Base-by-base conservation (phyloP, 139 green algal species). In the Coccomyxa sp. region DNA sequence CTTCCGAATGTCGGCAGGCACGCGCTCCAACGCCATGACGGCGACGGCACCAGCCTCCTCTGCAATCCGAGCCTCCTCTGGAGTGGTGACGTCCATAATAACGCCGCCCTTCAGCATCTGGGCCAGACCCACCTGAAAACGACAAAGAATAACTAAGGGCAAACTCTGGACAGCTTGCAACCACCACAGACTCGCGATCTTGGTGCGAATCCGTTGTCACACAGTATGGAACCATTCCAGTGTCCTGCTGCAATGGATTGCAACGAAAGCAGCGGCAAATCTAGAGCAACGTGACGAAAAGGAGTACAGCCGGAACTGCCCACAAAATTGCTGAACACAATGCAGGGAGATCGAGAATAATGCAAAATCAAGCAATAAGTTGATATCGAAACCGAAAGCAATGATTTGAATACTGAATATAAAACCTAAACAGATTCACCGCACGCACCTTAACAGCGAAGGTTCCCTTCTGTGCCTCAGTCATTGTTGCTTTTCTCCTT, bases 51-150 rank as follows among this genome's bases (percentile, higher is more conserved):
- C 97, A 16, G 97, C 97, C 91, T 99, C 97, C 92, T 99, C 97
- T 10, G 97, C 97, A 59, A 99, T 99, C 75, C 97, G 90, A 10
- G 97, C 97, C 91, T 99, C 95, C 88, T 99, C 97, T 3, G 92
- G 87, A 76, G 95, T 99, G 38, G 98, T 97, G 15, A 99, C 97
- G 82, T 99, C 97, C 97, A 99, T 99, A 87, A 99, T 99, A 58
- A 98, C 95, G 67, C 97, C 97, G 75, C 97, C 97, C 93, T 99
- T 99, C 23, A 99, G 89, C 96, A 99, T 99, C 91, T 99, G 97
- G 7, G 96, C 96, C 13, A 99, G 90, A 28, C 96, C 96, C 13
- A 96, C 95, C 96, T 98, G 89, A 80, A 90, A 31, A 66, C 27
- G 68, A 82, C 45, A 4, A 23, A 38, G 28, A 71, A 51, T 11